Evolutionary conservation across 1,139 yeast species (phyloP).

Genomic region (Lodderomyces metapsilosis): DNA sequence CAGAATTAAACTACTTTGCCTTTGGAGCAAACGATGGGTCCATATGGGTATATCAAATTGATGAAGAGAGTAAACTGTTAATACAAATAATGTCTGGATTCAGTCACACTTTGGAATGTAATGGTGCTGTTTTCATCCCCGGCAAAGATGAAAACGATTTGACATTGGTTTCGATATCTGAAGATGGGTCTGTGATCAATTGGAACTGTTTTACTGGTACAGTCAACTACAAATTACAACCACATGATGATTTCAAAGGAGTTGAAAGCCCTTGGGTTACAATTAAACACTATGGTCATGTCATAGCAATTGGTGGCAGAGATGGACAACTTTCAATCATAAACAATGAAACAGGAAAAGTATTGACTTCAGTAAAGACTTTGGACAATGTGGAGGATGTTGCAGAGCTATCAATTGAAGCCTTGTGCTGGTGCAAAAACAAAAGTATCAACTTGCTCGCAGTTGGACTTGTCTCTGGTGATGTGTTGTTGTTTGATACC

Average conservation of each 20-base stretch:
- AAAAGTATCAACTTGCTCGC: constrained; percentile 64
- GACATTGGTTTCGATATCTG: constrained; percentile 74
- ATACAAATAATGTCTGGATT: constrained; percentile 78
- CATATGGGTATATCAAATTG: constrained; percentile 88
- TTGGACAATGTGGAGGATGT: constrained; percentile 62
- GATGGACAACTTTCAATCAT: constrained; percentile 81
- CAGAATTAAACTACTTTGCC: constrained; percentile 75
- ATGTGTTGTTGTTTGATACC: constrained; percentile 75
- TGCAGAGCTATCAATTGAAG: constrained; percentile 80
- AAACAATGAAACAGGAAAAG: constrained; percentile 69
- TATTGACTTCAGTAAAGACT: constrained; percentile 64
- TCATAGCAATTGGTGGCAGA: constrained; percentile 75
- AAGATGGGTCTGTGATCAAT: constrained; percentile 80
- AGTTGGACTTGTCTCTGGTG: constrained; percentile 87
- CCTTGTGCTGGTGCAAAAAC: constrained; percentile 74
- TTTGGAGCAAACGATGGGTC: constrained; percentile 93
- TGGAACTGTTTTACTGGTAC: constrained; percentile 89
- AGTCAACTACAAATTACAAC: constrained; percentile 62
- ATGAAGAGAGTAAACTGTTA: constrained; percentile 49
- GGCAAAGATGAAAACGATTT: constrained; percentile 61
- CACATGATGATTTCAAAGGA: constrained; percentile 63
- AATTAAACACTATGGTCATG: constrained; percentile 45
- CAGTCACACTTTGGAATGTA: constrained; percentile 76
- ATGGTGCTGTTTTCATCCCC: constrained; percentile 71
- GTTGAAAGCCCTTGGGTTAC: constrained; percentile 88